Evolutionary conservation across 2,329 filamentous ascomycete genomes (phyloP).

Genomic region (Verticillium nonalfalfae): DNA sequence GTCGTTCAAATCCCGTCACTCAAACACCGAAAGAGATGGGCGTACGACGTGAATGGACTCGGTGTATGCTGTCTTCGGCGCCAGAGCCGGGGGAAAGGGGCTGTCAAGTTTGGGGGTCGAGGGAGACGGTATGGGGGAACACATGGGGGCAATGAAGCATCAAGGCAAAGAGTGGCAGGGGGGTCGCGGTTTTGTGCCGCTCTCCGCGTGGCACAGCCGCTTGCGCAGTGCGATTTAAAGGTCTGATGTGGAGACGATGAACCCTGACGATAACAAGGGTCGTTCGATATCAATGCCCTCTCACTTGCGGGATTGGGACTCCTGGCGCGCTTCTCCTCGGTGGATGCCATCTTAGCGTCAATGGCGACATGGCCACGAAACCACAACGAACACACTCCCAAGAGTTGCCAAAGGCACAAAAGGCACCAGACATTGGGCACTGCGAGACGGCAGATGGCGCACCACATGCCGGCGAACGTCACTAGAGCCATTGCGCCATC

Average conservation of each 20-base stretch:
- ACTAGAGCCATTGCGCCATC: conserved; percentile 1
- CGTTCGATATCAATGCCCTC: background rate
- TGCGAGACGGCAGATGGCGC: background rate
- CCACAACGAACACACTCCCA: background rate
- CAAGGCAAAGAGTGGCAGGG: no score
- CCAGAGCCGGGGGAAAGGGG: background rate
- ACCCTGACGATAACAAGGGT: background rate
- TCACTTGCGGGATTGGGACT: background rate
- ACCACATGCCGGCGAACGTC: background rate
- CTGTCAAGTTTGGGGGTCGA: background rate
- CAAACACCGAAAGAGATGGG: background rate
- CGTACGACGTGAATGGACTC: background rate
- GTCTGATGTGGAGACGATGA: background rate
- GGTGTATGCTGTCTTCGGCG: conserved; percentile 2
- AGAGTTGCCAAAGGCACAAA: background rate
- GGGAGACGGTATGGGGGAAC: no score
- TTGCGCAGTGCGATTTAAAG: background rate
- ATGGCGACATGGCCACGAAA: background rate
- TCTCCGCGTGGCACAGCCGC: no score
- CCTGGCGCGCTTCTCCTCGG: background rate
- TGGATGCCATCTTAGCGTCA: conserved; percentile 1
- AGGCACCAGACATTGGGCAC: no score
- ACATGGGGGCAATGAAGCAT: no score
- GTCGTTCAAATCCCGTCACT: background rate
- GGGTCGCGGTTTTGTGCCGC: no score